phyloP scores from a whole-genome alignment of 805 yeast genomes.

The Candida alai region DNA sequence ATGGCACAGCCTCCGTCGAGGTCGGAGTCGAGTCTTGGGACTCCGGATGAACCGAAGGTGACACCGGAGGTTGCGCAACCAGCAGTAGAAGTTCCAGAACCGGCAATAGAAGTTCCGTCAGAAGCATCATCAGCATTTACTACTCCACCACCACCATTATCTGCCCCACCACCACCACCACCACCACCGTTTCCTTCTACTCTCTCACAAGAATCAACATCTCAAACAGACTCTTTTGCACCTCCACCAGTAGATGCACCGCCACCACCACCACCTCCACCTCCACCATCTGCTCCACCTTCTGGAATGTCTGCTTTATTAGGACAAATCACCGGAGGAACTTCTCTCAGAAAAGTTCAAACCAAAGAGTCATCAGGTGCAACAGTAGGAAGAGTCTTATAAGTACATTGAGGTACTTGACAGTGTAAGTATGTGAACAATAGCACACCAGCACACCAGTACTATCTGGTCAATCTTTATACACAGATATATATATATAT shows the following conservation, averaged over 20 bases:
- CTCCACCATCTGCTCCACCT: conserved; percentile 25
- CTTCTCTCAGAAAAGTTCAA: conserved; percentile 46
- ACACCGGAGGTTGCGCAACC: conserved; percentile 11
- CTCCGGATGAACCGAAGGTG: conserved; percentile 9
- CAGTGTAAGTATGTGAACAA: background rate
- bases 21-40: conserved; percentile 6
- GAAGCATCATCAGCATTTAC: conserved; percentile 4
- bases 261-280: conserved; percentile 29
- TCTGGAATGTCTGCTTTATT: conserved; percentile 46
- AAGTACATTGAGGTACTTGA: conserved; percentile 4
- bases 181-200: conserved; percentile 24
- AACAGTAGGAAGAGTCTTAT: conserved; percentile 47
- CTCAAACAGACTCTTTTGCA: conserved; percentile 13
- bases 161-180: conserved; percentile 32
- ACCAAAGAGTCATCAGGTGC: conserved; percentile 45
- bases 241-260: conserved; percentile 14
- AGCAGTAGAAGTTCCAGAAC: background rate
- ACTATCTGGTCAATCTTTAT: too few relatives aligned
- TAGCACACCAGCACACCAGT: background rate
- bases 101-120: background rate
- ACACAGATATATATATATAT: conserved; percentile 6
- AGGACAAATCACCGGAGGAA: conserved; percentile 57
- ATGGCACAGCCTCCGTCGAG: conserved; percentile 37
- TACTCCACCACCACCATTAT: conserved; percentile 14
- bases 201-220: conserved; percentile 15